Conservation (phyloP, 1,284 basidiomycete species). For the Irpex rosettiformis region DNA sequence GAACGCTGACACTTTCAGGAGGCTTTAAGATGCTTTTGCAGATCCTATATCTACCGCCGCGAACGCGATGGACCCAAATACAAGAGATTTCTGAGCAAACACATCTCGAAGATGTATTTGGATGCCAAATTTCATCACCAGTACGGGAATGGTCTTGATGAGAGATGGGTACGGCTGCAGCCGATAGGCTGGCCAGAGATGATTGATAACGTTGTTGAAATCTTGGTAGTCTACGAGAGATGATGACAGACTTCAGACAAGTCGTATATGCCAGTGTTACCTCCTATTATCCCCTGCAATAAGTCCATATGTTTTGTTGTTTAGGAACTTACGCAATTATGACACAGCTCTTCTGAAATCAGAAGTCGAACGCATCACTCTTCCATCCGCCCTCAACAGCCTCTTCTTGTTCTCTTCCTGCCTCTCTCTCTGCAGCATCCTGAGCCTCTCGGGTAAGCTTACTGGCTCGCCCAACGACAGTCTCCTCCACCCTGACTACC, state of each 20-base stretch:
- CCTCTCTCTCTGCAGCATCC: background rate
- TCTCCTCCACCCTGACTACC: conserved; percentile 2
- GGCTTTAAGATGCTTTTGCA: background rate
- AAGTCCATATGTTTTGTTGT: no score
- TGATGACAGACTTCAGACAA: background rate
- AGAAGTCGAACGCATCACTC: conserved; percentile 8
- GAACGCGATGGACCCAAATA: background rate
- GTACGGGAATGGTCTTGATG: background rate
- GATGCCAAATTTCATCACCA: background rate
- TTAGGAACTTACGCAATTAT: no score
- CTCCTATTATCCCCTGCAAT: no score
- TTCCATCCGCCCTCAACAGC: conserved; percentile 2
- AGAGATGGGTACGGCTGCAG: background rate
- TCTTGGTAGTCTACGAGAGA: background rate
- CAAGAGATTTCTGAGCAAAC: background rate
- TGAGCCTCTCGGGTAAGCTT: conserved; percentile 1
- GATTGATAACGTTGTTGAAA: background rate
- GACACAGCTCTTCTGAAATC: no score
- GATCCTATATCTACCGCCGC: background rate
- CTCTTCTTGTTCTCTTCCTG: conserved; percentile 1
- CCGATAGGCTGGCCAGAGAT: background rate
- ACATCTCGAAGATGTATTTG: background rate
- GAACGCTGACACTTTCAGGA: background rate
- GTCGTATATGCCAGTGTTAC: no score
- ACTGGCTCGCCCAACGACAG: background rate